Evolutionary conservation across 2,329 filamentous ascomycete species (phyloP).

Genomic region (Alternaria alternata): DNA sequence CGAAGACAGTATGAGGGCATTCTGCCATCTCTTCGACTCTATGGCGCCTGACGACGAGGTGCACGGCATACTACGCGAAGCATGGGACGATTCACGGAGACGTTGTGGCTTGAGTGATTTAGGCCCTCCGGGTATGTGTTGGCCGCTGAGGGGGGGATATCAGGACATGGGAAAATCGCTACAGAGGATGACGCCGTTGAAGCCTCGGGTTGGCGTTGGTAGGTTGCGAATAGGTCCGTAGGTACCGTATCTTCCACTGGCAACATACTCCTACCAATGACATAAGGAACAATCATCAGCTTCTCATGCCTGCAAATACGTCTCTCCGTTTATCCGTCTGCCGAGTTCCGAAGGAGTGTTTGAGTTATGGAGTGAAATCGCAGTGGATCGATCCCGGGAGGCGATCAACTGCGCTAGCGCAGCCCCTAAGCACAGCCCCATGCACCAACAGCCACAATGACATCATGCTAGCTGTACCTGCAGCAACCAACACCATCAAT

Average conservation of each 20-base stretch:
- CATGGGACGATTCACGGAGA: not conserved
- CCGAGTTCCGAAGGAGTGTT: constrained; percentile 1
- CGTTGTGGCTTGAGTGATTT: not conserved
- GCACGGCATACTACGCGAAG: not conserved
- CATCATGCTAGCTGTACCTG: constrained; percentile 19
- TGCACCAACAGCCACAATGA: constrained; percentile 7
- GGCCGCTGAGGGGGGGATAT: not conserved
- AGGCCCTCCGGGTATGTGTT: not conserved
- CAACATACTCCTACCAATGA: not conserved
- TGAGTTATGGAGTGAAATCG: not conserved
- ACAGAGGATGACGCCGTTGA: not conserved
- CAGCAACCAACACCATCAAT: constrained; percentile 11
- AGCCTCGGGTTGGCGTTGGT: not conserved
- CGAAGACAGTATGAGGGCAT: not conserved
- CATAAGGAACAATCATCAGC: not conserved
- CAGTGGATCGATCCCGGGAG: constrained; percentile 9
- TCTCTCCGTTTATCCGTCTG: not conserved
- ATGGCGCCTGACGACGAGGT: not conserved
- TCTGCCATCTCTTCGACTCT: not conserved
- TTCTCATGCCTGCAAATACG: not conserved
- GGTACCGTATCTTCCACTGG: not conserved
- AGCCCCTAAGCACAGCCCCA: not conserved
- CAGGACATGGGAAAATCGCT: not conserved
- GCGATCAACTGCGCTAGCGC: not conserved
- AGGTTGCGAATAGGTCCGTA: not conserved